Evolutionary conservation across 1,284 basidiomycete species (phyloP), one percentile per base, ranked within the genome.

Genomic region (Fistulina hepatica): DNA sequence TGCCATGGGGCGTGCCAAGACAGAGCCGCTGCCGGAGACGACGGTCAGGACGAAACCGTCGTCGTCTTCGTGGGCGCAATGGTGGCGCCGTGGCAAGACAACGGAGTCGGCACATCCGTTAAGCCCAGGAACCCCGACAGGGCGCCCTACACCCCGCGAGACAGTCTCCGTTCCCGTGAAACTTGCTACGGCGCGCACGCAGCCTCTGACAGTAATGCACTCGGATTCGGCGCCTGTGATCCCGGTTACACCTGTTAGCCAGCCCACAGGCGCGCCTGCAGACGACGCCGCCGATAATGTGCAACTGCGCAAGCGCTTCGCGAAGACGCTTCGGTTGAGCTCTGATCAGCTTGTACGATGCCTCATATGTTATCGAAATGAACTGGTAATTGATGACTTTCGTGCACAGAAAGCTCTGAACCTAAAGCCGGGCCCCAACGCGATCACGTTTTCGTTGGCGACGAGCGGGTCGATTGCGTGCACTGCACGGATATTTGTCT

Each of bases 361-460:
- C n/a, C n/a, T n/a, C n/a, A n/a, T n/a, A n/a, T n/a, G 43, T 44
- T 3, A 3, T 15, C n/a, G 4, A 20, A 17, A 11, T 23, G 9
- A 19, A 17, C 33, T 32, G 17, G 17, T 11, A 10, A 9, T 13
- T 5, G 17, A 20, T 37, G 19, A 3, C 15, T 6, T 7, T 2
- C 21, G 27, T 34, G 11, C 10, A n/a, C 52, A 92, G 88, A 90
- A 91, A 84, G 65, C 71, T 20, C 69, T 98, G 17, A 71, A 89
- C 40, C 66, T 99, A 45, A 85, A 88, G 53, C 72, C 86, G 21
- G 95, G 95, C 2, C 71, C 88, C 3, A 99, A 99, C 56, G 76
- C 78, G 7, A 83, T 98, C 45, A 93, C 93, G 0, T 99, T 98
- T 55, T 92, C 91, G 1, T 76, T 97, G 25, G 91, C 90, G n/a